These are phyloP conservation scores for Scheffersomyces titani DNA, from an alignment of 1,139 yeast species.

Conservation along the genomic window DNA sequence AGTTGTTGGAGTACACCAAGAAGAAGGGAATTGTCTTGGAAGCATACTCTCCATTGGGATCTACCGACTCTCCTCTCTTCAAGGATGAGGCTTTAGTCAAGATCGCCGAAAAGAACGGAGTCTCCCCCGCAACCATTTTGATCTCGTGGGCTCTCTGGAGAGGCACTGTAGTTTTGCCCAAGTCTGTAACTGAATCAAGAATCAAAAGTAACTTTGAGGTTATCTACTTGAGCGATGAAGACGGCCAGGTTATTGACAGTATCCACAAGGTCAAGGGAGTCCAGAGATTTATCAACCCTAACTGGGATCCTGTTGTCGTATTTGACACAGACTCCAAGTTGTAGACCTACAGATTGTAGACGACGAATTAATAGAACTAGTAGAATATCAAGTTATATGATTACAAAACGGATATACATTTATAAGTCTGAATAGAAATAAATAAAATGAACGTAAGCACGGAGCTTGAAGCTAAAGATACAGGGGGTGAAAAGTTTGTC, in stretches of 20 bases:
- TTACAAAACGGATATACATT: background rate
- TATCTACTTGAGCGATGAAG: conserved; percentile 14
- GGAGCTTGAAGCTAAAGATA: background rate
- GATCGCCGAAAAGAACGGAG: conserved; percentile 17
- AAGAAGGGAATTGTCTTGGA: conserved; percentile 16
- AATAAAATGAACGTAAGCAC: background rate
- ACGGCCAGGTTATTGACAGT: conserved; percentile 13
- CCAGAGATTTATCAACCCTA: conserved; percentile 15
- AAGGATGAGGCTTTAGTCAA: conserved; percentile 13
- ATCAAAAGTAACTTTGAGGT: conserved; percentile 17
- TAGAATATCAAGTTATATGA: background rate
- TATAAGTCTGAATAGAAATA: background rate
- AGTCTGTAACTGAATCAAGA: conserved; percentile 18
- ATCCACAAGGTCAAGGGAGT: conserved; percentile 16
- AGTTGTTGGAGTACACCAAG: conserved; percentile 15
- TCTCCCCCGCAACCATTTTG: conserved; percentile 15
- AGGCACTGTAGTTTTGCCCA: conserved; percentile 24
- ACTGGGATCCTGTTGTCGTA: conserved; percentile 15
- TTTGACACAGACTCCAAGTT: conserved; percentile 6
- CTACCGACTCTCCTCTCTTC: conserved; percentile 19
- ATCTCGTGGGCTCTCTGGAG: conserved; percentile 23
- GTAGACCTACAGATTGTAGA: background rate
- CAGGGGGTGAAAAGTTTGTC: background rate
- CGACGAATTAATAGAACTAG: background rate
- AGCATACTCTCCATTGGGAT: conserved; percentile 26